These are phyloP conservation scores for Betula pendula DNA, from an alignment of 306 rosid species.

Conservation along the genomic window DNA sequence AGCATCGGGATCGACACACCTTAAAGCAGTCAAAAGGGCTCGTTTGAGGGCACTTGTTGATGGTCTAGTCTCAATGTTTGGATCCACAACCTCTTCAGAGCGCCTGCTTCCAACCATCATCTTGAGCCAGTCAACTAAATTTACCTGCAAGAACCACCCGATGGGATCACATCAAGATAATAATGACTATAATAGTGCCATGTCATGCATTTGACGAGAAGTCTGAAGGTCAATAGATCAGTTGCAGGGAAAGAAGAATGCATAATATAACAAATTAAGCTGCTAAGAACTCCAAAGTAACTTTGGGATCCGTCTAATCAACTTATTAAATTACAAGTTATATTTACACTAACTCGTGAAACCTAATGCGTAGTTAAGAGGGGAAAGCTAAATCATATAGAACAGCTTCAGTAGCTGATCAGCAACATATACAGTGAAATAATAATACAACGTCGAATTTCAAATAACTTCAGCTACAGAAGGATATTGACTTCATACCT, in stretches of 20 bases:
- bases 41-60: constrained; percentile 87
- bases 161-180: background rate
- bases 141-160: constrained; percentile 63
- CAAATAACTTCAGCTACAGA: constrained; percentile 10
- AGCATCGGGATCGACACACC: constrained; percentile 90
- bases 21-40: constrained; percentile 83
- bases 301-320: constrained; percentile 12
- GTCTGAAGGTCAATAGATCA: constrained; percentile 5
- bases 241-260: background rate
- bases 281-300: constrained; percentile 13
- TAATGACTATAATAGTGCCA: background rate
- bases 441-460: background rate
- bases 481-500: constrained; percentile 46
- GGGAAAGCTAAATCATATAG: background rate
- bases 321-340: constrained; percentile 16
- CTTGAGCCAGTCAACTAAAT: constrained; percentile 94
- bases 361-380: constrained; percentile 2
- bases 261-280: background rate
- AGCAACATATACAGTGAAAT: background rate
- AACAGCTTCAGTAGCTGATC: background rate
- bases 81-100: constrained; percentile 90
- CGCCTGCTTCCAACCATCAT: constrained; percentile 92
- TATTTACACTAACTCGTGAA: background rate
- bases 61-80: constrained; percentile 80
- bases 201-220: constrained; percentile 9